A percentile compares a stretch with the other conserved stretches of the same genome.
Evolutionary conservation across 345 rosid genomes (phyloP).

Genomic region (Gossypioides kirkii): DNA sequence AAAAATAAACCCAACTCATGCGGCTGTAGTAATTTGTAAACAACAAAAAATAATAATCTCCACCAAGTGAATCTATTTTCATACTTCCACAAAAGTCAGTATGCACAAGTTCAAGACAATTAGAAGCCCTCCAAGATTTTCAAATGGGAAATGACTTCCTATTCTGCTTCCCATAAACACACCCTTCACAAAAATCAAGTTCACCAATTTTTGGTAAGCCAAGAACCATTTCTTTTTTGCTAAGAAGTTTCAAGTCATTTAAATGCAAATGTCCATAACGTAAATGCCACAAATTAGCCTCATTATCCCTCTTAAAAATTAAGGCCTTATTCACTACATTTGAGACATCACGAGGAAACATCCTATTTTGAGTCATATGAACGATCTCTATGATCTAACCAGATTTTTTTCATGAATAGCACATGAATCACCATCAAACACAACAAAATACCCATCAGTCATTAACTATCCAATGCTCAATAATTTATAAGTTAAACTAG

Average conservation of each 20-base stretch:
- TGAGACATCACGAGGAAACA: background rate
- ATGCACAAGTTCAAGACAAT: too few relatives aligned
- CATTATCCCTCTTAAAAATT: too few relatives aligned
- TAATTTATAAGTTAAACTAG: background rate
- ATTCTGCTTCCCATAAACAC: too few relatives aligned
- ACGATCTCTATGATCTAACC: background rate
- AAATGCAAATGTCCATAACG: background rate
- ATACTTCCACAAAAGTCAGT: too few relatives aligned
- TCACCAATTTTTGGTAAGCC: background rate
- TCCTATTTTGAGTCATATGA: background rate
- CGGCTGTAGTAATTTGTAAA: too few relatives aligned
- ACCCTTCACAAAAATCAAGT: too few relatives aligned
- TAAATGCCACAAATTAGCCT: background rate
- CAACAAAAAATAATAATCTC: too few relatives aligned
- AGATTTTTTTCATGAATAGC: background rate
- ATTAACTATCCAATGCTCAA: background rate
- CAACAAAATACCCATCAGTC: background rate
- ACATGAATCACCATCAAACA: background rate
- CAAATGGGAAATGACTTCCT: too few relatives aligned
- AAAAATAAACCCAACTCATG: background rate
- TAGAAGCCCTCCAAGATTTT: too few relatives aligned
- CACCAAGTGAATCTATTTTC: too few relatives aligned
- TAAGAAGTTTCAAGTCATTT: background rate
- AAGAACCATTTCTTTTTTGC: too few relatives aligned
- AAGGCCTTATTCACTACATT: background rate